Evolutionary conservation across 495 filamentous ascomycete species (phyloP).

Genomic region (Neurospora intermedia): DNA sequence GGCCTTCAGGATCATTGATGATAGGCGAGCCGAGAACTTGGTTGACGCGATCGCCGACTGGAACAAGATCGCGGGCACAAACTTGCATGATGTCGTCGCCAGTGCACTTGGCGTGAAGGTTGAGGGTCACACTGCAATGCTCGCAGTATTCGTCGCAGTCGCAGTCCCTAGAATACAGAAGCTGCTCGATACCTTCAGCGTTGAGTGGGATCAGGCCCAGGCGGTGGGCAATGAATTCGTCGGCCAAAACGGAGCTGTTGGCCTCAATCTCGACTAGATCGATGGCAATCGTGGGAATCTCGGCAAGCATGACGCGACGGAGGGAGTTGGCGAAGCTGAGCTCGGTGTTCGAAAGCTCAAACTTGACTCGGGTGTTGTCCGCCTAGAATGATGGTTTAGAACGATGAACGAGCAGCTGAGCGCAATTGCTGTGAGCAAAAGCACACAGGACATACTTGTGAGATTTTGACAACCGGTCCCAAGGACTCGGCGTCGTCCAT

Average conservation of each 20-base stretch:
- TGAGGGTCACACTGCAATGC: conserved; percentile 73
- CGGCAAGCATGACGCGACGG: conserved; percentile 83
- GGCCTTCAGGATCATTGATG: conserved; percentile 68
- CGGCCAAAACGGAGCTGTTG: conserved; percentile 89
- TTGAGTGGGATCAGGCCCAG: conserved; percentile 85
- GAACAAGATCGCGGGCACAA: conserved; percentile 75
- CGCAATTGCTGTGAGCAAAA: conserved; percentile 4
- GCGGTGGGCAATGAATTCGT: conserved; percentile 91
- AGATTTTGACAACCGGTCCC: conserved; percentile 60
- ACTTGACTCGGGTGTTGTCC: conserved; percentile 61
- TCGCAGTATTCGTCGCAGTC: conserved; percentile 91
- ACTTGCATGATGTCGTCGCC: conserved; percentile 77
- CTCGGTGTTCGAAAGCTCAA: conserved; percentile 68
- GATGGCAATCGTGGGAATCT: conserved; percentile 91
- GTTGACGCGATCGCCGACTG: conserved; percentile 57
- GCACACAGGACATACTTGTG: conserved; percentile 41
- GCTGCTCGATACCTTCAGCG: conserved; percentile 68
- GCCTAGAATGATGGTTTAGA: conserved; percentile 38
- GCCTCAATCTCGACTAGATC: conserved; percentile 86
- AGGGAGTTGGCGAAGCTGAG: conserved; percentile 90
- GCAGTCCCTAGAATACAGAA: conserved; percentile 89
- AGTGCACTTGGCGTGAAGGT: conserved; percentile 72
- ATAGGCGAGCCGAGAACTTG: conserved; percentile 61
- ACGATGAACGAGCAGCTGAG: not conserved
- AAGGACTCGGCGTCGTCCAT: conserved; percentile 54